Conservation (phyloP, 306 rosid species). For the Cucurbita argyrosperma region DNA sequence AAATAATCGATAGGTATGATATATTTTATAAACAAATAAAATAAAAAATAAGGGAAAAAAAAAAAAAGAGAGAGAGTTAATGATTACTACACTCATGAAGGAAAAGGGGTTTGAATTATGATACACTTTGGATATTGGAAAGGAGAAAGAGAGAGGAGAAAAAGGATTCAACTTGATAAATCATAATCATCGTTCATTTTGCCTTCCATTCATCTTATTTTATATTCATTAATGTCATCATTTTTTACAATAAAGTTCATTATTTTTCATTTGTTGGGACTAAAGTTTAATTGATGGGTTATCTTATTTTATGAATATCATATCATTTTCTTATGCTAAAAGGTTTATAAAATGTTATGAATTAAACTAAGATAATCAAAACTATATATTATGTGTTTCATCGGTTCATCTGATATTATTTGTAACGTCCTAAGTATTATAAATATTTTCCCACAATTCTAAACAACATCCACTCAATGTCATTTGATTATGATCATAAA, state of each 20-base stretch:
- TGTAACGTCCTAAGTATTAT: too few species aligned
- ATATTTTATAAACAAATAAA: background rate
- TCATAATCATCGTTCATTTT: slow-evolving; percentile 4
- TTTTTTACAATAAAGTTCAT: background rate
- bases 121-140: slow-evolving; percentile 1
- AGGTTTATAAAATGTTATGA: background rate
- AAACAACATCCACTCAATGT: too few species aligned
- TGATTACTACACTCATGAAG: slow-evolving; percentile 1
- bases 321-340: background rate
- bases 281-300: background rate
- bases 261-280: too few species aligned
- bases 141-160: background rate
- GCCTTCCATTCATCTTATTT: slow-evolving; percentile 5
- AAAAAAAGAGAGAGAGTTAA: background rate
- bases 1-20: too few species aligned
- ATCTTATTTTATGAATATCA: background rate
- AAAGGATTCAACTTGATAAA: background rate
- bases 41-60: background rate
- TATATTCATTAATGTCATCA: background rate
- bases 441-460: too few species aligned
- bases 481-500: too few species aligned
- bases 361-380: background rate
- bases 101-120: background rate
- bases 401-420: background rate
- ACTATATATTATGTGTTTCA: background rate